Conservation (phyloP, 2,329 filamentous ascomycete genomes). For the Penicillium digitatum region DNA sequence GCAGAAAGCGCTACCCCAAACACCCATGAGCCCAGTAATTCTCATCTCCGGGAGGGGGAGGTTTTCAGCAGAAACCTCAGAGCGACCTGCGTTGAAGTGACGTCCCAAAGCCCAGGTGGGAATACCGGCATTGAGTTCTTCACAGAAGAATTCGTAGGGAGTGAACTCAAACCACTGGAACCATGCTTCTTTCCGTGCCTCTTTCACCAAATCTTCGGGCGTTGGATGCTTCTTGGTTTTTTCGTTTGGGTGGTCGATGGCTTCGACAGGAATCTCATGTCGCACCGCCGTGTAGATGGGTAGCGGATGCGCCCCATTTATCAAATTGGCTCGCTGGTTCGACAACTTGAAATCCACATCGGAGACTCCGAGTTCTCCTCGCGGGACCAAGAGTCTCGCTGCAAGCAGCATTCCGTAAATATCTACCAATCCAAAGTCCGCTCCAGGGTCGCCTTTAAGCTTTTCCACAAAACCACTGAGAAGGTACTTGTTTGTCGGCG, state of each 20-base stretch:
- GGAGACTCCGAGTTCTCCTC: conserved; percentile 73
- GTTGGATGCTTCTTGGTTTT: conserved; percentile 24
- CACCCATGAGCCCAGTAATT: conserved; percentile 78
- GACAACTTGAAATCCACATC: conserved; percentile 84
- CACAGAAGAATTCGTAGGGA: conserved; percentile 91
- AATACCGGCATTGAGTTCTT: conserved; percentile 86
- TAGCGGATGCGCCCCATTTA: conserved; percentile 74
- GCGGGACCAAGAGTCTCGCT: conserved; percentile 78
- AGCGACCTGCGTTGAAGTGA: conserved; percentile 69
- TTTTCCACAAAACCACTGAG: conserved; percentile 88
- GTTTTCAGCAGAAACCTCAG: conserved; percentile 60
- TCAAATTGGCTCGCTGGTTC: conserved; percentile 72
- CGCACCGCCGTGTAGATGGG: conserved; percentile 95
- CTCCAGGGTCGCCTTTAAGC: conserved; percentile 72
- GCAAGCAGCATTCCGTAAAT: conserved; percentile 84
- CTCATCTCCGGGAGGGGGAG: conserved; percentile 77
- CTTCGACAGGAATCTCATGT: conserved; percentile 73
- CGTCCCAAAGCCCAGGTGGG: conserved; percentile 91
- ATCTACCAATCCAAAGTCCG: conserved; percentile 87
- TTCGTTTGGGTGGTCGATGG: conserved; percentile 44
- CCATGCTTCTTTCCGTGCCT: conserved; percentile 66
- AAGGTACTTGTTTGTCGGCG: conserved; percentile 89
- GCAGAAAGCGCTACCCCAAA: conserved; percentile 97
- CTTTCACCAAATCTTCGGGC: conserved; percentile 41
- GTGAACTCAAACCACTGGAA: conserved; percentile 98